Evolutionary conservation across 164 flowering plant genomes (phyloP).

Genomic region (Chimonanthus salicifolius): DNA sequence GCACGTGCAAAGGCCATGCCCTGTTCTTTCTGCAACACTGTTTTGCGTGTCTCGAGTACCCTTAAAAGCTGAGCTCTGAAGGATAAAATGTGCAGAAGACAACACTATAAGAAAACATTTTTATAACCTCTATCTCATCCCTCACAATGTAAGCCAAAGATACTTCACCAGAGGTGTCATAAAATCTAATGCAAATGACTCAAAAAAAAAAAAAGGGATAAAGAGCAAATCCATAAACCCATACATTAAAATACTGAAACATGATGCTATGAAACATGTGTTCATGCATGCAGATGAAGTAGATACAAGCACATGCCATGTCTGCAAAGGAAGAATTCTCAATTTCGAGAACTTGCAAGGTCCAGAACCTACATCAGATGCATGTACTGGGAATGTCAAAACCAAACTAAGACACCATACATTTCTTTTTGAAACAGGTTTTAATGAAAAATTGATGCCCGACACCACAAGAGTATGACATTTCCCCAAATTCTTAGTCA

Average conservation of each 20-base stretch:
- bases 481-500: too few species aligned
- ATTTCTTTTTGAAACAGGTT: too few species aligned
- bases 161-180: conserved; percentile 3
- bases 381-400: too few species aligned
- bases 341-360: too few species aligned
- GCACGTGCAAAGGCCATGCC: conserved; percentile 99
- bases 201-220: not conserved
- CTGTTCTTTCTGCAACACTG: conserved; percentile 84
- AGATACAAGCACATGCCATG: not conserved
- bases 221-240: not conserved
- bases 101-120: not conserved
- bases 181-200: not conserved
- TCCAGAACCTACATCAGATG: too few species aligned
- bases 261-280: not conserved
- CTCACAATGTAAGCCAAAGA: not conserved
- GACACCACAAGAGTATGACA: too few species aligned
- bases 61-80: conserved; percentile 78
- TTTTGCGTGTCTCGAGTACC: conserved; percentile 82
- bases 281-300: not conserved
- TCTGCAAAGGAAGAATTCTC: too few species aligned
- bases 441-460: too few species aligned
- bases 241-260: too few species aligned
- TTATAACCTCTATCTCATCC: not conserved
- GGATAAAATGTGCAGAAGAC: conserved; percentile 8
- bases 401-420: too few species aligned